A percentile compares a stretch with the other conserved stretches of the same genome.
These are phyloP conservation scores for grape (Vitis vinifera) DNA, from an alignment of 164 flowering plant species.

Conservation along the genomic window DNA sequence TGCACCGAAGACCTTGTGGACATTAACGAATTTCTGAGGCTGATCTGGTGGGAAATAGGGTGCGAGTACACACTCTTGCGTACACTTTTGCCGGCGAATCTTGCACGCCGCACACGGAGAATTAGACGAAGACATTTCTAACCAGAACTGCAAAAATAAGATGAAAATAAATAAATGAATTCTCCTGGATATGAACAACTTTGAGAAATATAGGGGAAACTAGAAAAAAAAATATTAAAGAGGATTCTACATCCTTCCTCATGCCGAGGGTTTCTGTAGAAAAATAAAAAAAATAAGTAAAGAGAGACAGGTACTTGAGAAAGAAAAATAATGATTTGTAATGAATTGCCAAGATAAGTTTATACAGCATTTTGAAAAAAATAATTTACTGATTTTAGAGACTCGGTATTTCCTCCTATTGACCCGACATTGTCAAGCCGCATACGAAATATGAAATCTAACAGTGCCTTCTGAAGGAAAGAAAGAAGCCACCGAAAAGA, in stretches of 20 bases:
- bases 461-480: constrained; percentile 1
- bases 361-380: neutral
- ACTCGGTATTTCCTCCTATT: neutral
- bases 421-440: constrained; percentile 6
- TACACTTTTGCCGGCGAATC: constrained; percentile 41
- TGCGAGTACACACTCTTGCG: constrained; percentile 61
- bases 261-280: too few species aligned
- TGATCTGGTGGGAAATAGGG: constrained; percentile 63
- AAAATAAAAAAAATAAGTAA: neutral
- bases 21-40: constrained; percentile 34
- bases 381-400: neutral
- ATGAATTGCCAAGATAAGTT: constrained; percentile 3
- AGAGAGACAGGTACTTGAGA: neutral
- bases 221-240: too few species aligned
- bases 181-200: too few species aligned
- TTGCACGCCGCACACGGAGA: constrained; percentile 64
- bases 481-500: neutral
- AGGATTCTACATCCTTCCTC: too few species aligned
- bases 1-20: constrained; percentile 42
- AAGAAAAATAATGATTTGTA: neutral
- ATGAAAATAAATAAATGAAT: too few species aligned
- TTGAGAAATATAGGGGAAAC: too few species aligned
- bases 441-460: neutral
- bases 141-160: neutral
- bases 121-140: constrained; percentile 25